These are phyloP conservation scores for Claviceps sp. DNA, from an alignment of 2,329 filamentous ascomycete species.

Conservation along the genomic window DNA sequence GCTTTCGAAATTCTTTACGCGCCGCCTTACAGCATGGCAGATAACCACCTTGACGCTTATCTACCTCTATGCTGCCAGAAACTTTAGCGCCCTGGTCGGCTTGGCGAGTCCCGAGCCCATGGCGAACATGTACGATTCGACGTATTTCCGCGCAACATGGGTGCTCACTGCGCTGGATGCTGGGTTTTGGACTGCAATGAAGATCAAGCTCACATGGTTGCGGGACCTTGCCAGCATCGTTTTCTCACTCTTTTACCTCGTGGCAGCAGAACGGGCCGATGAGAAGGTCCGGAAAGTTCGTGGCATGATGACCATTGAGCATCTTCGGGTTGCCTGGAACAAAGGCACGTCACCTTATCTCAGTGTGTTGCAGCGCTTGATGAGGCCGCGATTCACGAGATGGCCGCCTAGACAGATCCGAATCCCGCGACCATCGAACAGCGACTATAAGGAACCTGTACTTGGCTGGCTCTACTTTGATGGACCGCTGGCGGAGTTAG, in stretches of 20 bases:
- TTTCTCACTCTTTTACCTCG: constrained; percentile 81
- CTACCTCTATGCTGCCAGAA: constrained; percentile 80
- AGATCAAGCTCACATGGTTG: constrained; percentile 63
- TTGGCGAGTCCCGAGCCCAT: constrained; percentile 88
- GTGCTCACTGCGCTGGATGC: constrained; percentile 87
- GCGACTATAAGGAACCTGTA: constrained; percentile 72
- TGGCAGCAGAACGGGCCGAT: constrained; percentile 86
- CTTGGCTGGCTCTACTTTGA: constrained; percentile 90
- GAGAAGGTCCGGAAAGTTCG: constrained; percentile 91
- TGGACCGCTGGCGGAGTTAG: constrained; percentile 65
- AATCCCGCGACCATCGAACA: constrained; percentile 67
- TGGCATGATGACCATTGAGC: constrained; percentile 76
- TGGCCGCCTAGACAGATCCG: constrained; percentile 73
- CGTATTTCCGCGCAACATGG: constrained; percentile 96
- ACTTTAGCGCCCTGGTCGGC: constrained; percentile 85
- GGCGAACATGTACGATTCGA: constrained; percentile 81
- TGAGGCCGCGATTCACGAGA: constrained; percentile 66
- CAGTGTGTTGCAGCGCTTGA: constrained; percentile 52
- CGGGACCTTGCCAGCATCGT: constrained; percentile 70
- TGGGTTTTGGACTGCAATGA: constrained; percentile 98
- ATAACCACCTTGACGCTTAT: constrained; percentile 76
- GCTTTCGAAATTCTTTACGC: constrained; percentile 58
- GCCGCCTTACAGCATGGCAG: constrained; percentile 75
- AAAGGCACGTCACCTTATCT: constrained; percentile 86
- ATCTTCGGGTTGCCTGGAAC: constrained; percentile 88